These are phyloP conservation scores for Stereocaulon alpinum DNA, from an alignment of 495 filamentous ascomycete species.

Conservation along the genomic window DNA sequence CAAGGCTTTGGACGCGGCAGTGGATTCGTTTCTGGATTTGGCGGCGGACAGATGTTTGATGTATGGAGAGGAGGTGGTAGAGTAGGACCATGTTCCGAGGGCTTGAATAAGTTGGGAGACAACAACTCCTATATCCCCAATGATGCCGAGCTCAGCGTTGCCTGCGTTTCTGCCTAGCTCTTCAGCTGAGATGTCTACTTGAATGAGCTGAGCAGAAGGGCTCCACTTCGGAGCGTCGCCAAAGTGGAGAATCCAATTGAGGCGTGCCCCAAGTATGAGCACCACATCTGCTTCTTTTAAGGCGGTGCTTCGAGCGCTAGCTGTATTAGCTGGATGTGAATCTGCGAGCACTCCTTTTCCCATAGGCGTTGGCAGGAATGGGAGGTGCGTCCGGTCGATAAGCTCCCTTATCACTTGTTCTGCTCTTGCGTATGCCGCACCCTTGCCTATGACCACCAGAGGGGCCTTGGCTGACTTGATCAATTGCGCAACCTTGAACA, in stretches of 20 bases:
- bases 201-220: slow-evolving; percentile 42
- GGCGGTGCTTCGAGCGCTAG: slow-evolving; percentile 48
- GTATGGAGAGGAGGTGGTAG: slow-evolving; percentile 27
- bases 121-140: slow-evolving; percentile 45
- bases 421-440: slow-evolving; percentile 48
- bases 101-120: slow-evolving; percentile 36
- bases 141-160: slow-evolving; percentile 37
- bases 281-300: slow-evolving; percentile 50
- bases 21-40: slow-evolving; percentile 41
- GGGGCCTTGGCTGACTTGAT: slow-evolving; percentile 43
- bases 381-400: slow-evolving; percentile 42
- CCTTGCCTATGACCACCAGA: slow-evolving; percentile 51
- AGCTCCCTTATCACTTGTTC: slow-evolving; percentile 39
- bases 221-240: slow-evolving; percentile 51
- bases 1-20: slow-evolving; percentile 29
- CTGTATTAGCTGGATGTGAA: slow-evolving; percentile 43
- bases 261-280: slow-evolving; percentile 47
- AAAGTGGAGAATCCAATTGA: slow-evolving; percentile 59
- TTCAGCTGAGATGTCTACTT: slow-evolving; percentile 49
- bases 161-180: slow-evolving; percentile 43
- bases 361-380: slow-evolving; percentile 55
- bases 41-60: slow-evolving; percentile 28
- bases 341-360: slow-evolving; percentile 53
- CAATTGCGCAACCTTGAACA: slow-evolving; percentile 38
- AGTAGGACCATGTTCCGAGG: slow-evolving; percentile 38